Base-by-base conservation (phyloP, 352 stramenopile genomes). In the Globisporangium nodosum region DNA sequence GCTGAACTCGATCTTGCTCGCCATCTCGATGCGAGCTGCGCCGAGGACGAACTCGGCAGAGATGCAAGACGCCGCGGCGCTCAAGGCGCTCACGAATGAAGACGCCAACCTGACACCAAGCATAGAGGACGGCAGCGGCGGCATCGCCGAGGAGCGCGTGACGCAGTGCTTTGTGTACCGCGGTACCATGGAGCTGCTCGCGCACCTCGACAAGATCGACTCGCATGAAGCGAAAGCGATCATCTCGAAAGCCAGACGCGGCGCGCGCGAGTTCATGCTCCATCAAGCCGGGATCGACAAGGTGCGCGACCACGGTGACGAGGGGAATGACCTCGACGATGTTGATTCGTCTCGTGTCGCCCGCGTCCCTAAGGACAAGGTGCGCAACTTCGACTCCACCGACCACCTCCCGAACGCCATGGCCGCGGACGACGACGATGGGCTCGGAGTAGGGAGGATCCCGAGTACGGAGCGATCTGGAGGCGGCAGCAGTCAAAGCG, bases 141-240 rank as follows among this genome's bases (percentile, higher is more conserved):
- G 66, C 21, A 63, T 71, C 20, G 64, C 73, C 0, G 80, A 90
- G 18, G 71, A 76, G 8, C 64, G 81, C 18, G 59, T 84, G 1
- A 65, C 68, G 13, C 49, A 69, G 15, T 81, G 75, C 37, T 83
- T 74, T 49, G 68, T 90, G 3, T 90, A 75, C 49, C 70, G 65
- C 27, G 71, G 73, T 12, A 67, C 66, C 0, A 87, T 90, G 77
- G 67, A 71, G 24, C 52, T 89, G 31, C 57, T 89, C 11, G 65
- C 77, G 1, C 69, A 66, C 18, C 30, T 83, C 15, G 62, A 61
- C 4, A 65, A 71, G 16, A 42, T 88, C 5, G 75, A 88, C 52
- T 61, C 73, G 4, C 52, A 82, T 0, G 73, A 87, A 50, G 70
- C 71, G 31, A 87, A 84, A 49, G 60, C 82, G 21, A 65, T 88